These are phyloP conservation scores for Heliamphora pulchella DNA, from an alignment of 179 eudicot species.

Conservation along the genomic window DNA sequence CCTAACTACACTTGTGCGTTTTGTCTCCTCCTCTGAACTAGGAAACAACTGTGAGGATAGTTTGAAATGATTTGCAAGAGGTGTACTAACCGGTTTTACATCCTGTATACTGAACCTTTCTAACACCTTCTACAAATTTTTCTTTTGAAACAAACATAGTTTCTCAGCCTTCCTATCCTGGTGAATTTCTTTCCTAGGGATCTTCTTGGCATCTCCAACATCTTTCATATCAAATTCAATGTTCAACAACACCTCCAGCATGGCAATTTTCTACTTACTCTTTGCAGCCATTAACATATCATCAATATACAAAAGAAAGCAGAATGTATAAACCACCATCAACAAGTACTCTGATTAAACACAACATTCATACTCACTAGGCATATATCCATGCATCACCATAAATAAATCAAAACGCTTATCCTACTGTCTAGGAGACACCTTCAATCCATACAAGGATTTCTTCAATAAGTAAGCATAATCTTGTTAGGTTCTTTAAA, in stretches of 20 bases:
- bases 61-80: background rate
- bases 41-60: background rate
- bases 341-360: background rate
- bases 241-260: no score
- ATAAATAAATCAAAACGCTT: background rate
- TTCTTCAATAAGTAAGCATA: background rate
- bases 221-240: background rate
- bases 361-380: background rate
- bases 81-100: background rate
- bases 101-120: no score
- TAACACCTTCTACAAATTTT: background rate
- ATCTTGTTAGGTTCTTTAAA: background rate
- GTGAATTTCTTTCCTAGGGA: background rate
- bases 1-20: background rate
- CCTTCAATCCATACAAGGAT: background rate
- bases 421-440: background rate
- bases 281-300: background rate
- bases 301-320: background rate
- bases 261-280: no score
- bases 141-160: background rate
- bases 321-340: background rate
- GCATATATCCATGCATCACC: background rate
- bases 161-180: background rate
- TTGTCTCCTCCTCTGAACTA: background rate
- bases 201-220: background rate